Evolutionary conservation across 2,329 filamentous ascomycete species (phyloP), one percentile per base, ranked within the genome.

Genomic region (Myrmaecium sp.): DNA sequence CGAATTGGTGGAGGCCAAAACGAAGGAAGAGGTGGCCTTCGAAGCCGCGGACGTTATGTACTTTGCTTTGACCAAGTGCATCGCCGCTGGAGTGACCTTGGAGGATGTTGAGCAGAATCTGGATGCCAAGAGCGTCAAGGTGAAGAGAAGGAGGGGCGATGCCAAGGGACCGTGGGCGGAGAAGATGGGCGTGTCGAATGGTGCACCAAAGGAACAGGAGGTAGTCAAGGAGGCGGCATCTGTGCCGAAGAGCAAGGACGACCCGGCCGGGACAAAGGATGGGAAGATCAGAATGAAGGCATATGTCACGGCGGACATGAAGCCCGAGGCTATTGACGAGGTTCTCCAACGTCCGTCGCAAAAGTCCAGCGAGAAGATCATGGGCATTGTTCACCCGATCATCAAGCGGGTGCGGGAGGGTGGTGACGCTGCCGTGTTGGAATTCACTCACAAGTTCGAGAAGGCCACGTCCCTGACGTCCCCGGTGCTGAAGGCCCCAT

Each of bases 361-460:
- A 47, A 83, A 78, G 49, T 93, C 86, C 2, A 82, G 81, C n/a
- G 86, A 95, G 13, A 71, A 79, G 31, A 94, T 98, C 38, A 74
- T 95, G 58, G 74, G 74, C 36, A 86, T 95, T 27, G 81, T 93
- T 32, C 72, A 69, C 18, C 89, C 89, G 1, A 98, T 98, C 41
- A 82, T 98, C 44, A 72, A 86, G 31, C 79, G 84, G 25, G 77
- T 98, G 29, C 78, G 74, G 30, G 64, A 69, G 22, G 71, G 79
- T 17, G 89, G 89, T 28, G 89, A 98, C 54, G 76, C 76, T 42
- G 84, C 82, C 3, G 64, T 98, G 14, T 66, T 98, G 23, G 76
- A 79, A 26, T 95, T 93, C 53, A 95, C 89, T 1, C 84, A 94
- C 66, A 93, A 91, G 52, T 98, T 98, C 40, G 89, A 98, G 49